These are phyloP conservation scores for Yamadazyma diddensiae DNA, from an alignment of 1,139 yeast genomes.

Conservation along the genomic window DNA sequence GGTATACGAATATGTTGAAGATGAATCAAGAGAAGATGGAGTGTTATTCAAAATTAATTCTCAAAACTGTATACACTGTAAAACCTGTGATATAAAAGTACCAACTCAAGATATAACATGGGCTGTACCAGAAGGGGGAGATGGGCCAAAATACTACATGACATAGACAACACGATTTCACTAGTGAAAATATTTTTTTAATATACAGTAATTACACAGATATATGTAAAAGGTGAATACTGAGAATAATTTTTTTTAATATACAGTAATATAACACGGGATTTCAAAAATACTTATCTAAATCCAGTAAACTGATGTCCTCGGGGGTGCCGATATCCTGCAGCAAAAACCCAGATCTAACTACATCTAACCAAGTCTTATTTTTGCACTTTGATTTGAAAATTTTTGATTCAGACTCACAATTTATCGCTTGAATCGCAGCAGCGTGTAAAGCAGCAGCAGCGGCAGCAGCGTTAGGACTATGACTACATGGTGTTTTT, in stretches of 20 bases:
- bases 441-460: constrained; percentile 76
- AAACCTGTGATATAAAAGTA: constrained; percentile 95
- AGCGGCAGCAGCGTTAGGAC: constrained; percentile 66
- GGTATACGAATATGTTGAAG: constrained; percentile 88
- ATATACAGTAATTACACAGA: not conserved
- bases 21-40: constrained; percentile 50
- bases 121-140: constrained; percentile 98
- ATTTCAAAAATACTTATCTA: constrained; percentile 55
- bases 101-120: constrained; percentile 93
- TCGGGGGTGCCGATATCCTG: constrained; percentile 79
- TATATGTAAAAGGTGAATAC: too few species aligned
- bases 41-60: constrained; percentile 89
- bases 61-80: constrained; percentile 96
- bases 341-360: constrained; percentile 68
- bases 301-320: constrained; percentile 67
- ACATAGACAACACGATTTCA: constrained; percentile 38
- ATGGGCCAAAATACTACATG: constrained; percentile 92
- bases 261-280: constrained; percentile 11
- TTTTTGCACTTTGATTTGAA: constrained; percentile 27
- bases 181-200: not conserved
- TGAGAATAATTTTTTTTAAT: constrained; percentile 10
- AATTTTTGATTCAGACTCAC: constrained; percentile 6
- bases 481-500: constrained; percentile 51
- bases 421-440: constrained; percentile 50
- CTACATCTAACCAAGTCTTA: constrained; percentile 66